These are phyloP conservation scores for Skeletonema costatum DNA, from an alignment of 108 stramenopile species.

Conservation along the genomic window DNA sequence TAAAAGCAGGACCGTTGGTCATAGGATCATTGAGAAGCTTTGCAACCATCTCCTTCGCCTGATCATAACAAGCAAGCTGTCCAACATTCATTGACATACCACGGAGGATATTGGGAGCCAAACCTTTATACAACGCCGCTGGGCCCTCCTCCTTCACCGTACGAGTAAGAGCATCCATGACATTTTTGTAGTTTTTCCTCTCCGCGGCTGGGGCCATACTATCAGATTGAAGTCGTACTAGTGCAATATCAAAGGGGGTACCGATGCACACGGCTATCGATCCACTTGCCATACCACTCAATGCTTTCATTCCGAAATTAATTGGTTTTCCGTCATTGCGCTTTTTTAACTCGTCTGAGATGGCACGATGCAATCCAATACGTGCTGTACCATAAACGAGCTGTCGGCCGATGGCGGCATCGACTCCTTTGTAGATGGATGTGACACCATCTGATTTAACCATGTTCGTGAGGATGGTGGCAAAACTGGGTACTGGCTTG, in stretches of 20 bases:
- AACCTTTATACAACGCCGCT: slow-evolving; percentile 94
- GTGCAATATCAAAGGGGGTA: slow-evolving; percentile 97
- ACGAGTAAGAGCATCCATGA: slow-evolving; percentile 92
- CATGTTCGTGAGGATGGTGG: slow-evolving; percentile 74
- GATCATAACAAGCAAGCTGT: slow-evolving; percentile 99
- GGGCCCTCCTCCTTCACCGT: slow-evolving; percentile 93
- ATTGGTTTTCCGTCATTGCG: slow-evolving; percentile 87
- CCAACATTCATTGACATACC: slow-evolving; percentile 99
- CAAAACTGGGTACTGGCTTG: slow-evolving; percentile 78
- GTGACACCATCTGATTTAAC: slow-evolving; percentile 78
- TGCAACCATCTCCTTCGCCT: slow-evolving; percentile 92
- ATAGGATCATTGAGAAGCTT: slow-evolving; percentile 76
- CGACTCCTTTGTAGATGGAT: slow-evolving; percentile 91
- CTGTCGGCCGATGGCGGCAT: slow-evolving; percentile 97
- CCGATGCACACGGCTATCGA: slow-evolving; percentile 97
- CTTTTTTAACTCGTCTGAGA: slow-evolving; percentile 86
- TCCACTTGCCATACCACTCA: slow-evolving; percentile 93
- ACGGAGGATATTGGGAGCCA: slow-evolving; percentile 93
- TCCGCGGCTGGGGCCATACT: slow-evolving; percentile 89
- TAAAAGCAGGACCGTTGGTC: slow-evolving; percentile 76
- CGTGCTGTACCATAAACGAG: slow-evolving; percentile 98
- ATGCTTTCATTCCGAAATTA: slow-evolving; percentile 84
- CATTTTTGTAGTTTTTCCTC: slow-evolving; percentile 97
- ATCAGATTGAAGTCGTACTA: slow-evolving; percentile 96
- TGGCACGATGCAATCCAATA: slow-evolving; percentile 96